A percentile compares a stretch with the other conserved stretches of the same genome.
Evolutionary conservation across 441 rosid genomes (phyloP).

Genomic region (Mallotus japonicus): DNA sequence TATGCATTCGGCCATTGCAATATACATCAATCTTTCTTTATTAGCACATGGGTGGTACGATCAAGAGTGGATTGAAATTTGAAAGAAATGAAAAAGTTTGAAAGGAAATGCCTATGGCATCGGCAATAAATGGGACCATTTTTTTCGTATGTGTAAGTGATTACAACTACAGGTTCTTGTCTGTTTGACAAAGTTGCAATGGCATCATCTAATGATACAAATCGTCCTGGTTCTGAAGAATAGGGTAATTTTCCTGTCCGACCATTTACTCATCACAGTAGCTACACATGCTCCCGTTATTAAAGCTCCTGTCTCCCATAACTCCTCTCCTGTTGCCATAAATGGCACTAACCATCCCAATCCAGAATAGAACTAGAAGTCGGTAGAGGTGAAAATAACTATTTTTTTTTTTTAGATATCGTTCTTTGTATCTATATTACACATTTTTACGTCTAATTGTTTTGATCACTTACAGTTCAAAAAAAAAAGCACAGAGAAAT

Average conservation of each 20-base stretch:
- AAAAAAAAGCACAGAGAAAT: too few relatives aligned
- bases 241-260: background rate
- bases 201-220: background rate
- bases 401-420: too few relatives aligned
- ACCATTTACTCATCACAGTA: background rate
- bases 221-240: background rate
- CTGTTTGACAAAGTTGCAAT: slow-evolving; percentile 21
- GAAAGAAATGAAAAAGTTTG: background rate
- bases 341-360: background rate
- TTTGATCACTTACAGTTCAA: background rate
- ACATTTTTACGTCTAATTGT: background rate
- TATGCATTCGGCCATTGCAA: too few relatives aligned
- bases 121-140: slow-evolving; percentile 6
- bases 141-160: background rate
- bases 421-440: background rate
- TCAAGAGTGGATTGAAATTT: background rate
- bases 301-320: slow-evolving; percentile 7
- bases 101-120: slow-evolving; percentile 1
- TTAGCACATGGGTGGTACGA: slow-evolving; percentile 14
- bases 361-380: background rate
- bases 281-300: background rate
- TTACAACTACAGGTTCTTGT: slow-evolving; percentile 8
- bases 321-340: background rate
- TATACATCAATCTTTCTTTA: background rate
- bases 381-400: background rate